Evolutionary conservation across 73 alveolate genomes (phyloP).

Genomic region (Paraurostyla sp.): DNA sequence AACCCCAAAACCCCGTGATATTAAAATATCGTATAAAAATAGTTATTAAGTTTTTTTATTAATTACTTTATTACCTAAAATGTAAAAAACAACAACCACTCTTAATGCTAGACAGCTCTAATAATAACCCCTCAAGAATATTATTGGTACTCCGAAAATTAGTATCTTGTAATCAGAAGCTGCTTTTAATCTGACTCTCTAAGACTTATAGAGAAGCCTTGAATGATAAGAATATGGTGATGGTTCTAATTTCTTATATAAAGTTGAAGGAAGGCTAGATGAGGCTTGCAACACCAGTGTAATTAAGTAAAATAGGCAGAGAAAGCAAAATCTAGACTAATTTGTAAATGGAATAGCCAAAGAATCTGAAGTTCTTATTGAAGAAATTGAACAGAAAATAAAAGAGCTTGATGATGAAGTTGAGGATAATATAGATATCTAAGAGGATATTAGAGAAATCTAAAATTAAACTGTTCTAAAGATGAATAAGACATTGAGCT

Average conservation of each 20-base stretch:
- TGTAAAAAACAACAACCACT: not conserved
- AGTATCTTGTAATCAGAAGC: not conserved
- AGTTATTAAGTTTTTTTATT: no score
- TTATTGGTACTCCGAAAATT: not conserved
- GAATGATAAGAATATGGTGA: slow-evolving; percentile 20
- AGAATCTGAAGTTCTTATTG: slow-evolving; percentile 6
- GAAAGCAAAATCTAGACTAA: not conserved
- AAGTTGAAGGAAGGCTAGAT: slow-evolving; percentile 22
- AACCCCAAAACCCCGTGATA: no score
- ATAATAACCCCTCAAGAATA: not conserved
- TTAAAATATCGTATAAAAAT: no score
- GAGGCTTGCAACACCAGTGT: slow-evolving; percentile 5
- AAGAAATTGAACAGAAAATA: slow-evolving; percentile 12
- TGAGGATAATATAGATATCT: not conserved
- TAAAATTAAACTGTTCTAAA: not conserved
- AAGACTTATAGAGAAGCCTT: not conserved
- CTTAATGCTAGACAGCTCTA: not conserved
- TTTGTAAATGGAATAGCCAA: not conserved
- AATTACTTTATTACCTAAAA: no score
- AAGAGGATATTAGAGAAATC: not conserved
- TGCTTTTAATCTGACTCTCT: not conserved
- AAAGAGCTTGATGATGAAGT: not conserved
- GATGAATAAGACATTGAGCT: not conserved
- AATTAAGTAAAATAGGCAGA: not conserved
- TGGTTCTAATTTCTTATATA: slow-evolving; percentile 6